Evolutionary conservation across 441 rosid species (phyloP), one percentile per base, ranked within the genome.

Genomic region (Gossypium lobatum): DNA sequence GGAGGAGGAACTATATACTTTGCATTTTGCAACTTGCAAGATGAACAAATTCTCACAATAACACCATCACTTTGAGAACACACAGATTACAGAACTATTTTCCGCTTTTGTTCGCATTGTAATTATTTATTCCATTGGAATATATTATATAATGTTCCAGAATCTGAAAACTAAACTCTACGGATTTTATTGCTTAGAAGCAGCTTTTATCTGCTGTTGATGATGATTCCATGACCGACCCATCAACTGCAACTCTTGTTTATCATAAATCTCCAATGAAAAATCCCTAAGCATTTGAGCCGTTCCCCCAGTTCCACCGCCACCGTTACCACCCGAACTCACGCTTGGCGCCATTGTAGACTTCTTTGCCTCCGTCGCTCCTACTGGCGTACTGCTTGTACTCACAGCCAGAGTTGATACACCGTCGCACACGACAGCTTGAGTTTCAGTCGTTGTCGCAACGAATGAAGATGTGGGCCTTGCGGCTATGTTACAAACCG

Each of bases 331-430:
- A 23, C 54, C 58, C n/a, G 84, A 80, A 73, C 79, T 83, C 71
- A 70, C 80, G 70, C 87, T 82, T 37, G 85, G 81, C 9, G 85
- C 91, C 85, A 83, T 83, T 9, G 76, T 82, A 53, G 88, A 87
- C 50, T 72, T 83, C 75, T 75, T 83, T 9, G 77, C 85, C 66
- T 67, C 75, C 77, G 79, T 79, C 10, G 85, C 76, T 14, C 86
- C 87, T 1, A 79, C 81, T 2, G 76, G 5, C 1, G 55, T 59
- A 72, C 67, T 65, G 64, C 77, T 75, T 53, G 83, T 73, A 76
- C 80, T 83, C 52, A 69, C 78, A 0, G 64, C 84, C 52, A 55
- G 71, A 75, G 64, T 81, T 58, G 78, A 65, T 31, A 52, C 9
- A 42, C 77, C 61, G 50, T 25, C 71, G 69, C 71, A 42, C 3